Evolutionary conservation across 768 basidiomycete genomes (phyloP).

Genomic region (Xerocomellus chrysenteron): DNA sequence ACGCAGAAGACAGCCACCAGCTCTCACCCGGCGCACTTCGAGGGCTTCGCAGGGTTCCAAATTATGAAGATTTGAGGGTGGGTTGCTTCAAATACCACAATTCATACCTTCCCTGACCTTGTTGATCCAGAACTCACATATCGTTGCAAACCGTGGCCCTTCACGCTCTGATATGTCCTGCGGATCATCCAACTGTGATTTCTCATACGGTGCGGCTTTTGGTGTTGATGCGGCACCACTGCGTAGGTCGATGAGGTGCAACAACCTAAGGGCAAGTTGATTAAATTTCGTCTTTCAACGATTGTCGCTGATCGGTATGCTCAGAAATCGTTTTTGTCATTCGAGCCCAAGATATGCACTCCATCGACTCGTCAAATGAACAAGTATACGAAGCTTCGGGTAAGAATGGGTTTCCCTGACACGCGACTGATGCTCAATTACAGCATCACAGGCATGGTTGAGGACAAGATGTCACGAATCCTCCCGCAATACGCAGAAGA

Average conservation of each 20-base stretch:
- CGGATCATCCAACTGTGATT: neutral
- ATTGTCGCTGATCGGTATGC: neutral
- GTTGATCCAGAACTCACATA: neutral
- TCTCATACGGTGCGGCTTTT: neutral
- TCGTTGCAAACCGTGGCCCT: neutral
- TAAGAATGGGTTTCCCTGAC: neutral
- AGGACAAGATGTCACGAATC: neutral
- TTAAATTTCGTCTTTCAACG: neutral
- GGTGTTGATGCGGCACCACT: neutral
- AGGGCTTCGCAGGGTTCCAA: conserved; percentile 18
- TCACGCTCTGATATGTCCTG: neutral
- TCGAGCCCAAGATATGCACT: neutral
- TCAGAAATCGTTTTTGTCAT: conserved; percentile 7
- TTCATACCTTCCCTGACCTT: neutral
- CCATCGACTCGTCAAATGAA: neutral
- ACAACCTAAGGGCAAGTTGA: neutral
- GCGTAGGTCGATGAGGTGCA: neutral
- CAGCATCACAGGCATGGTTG: conserved; percentile 6
- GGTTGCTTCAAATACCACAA: neutral
- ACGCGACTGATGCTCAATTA: neutral
- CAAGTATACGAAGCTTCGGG: conserved; percentile 2
- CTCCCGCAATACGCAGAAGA: neutral
- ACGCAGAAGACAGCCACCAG: conserved; percentile 1
- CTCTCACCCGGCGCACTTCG: neutral
- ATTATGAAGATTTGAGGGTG: conserved; percentile 21